Base-by-base conservation (phyloP, 331 rosid genomes). In the Acacia pycnantha region DNA sequence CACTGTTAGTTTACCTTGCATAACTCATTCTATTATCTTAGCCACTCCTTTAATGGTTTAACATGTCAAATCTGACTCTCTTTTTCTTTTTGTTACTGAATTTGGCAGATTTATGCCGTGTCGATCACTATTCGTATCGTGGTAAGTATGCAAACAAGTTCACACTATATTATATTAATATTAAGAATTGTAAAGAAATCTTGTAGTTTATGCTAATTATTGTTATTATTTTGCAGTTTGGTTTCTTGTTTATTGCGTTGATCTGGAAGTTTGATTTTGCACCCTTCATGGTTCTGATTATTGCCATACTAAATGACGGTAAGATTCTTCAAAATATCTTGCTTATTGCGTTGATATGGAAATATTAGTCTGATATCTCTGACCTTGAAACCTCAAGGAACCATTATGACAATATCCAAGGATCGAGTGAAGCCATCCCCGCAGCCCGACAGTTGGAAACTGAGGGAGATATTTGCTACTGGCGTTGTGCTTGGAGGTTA, bases 341-440 rank as follows among this genome's bases (percentile, higher is more conserved):
- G 41, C 41, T 37, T 37, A 37, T 37, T 37, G 9, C 41, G 41
- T 37, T 37, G 44, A 56, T 67, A 12, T 62, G 33, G 43, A 41
- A 35, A 22, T 77, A 13, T 6, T 70, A 64, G 67, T 78, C 48
- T 87, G 27, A 84, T 43, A 53, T 81, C 76, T 37, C 79, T 77
- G 19, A 51, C 73, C 77, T 70, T 70, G 67, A 41, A 72, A 21
- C 67, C 9, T 59, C 11, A 21, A 95, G 97, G 98, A 61, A 93
- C 98, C 59, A 93, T 94, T 46, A 94, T 93, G 98, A 91, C 98
- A 58, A 91, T 94, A 68, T 91, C 98, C 53, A 92, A 92, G 88
- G 98, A 94, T 80, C 75, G 98, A 76, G 98, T 94, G 76, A 94
- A 92, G 83, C 97, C 98, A 85, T 94, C 98, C 76, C 98, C 98